Conservation (phyloP, 2,329 filamentous ascomycete species). For the Xylariaceae sp. region DNA sequence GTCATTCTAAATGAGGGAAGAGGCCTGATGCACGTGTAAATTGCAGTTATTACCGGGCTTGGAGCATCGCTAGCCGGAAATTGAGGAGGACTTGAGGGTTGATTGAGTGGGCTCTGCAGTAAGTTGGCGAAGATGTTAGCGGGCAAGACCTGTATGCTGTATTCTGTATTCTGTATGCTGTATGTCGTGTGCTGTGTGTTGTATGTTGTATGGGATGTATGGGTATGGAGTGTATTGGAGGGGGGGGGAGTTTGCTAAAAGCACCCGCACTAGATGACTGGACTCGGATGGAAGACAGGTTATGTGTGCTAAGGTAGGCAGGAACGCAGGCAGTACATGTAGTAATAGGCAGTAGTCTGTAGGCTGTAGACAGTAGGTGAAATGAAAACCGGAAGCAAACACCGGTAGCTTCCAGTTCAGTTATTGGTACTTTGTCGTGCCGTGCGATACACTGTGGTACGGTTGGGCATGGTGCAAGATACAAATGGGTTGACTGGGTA, state of each 20-base stretch:
- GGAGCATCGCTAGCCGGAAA: conserved; percentile 33
- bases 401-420: conserved; percentile 24
- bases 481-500: conserved; percentile 14
- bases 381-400: neutral
- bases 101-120: conserved; percentile 28
- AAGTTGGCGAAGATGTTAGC: conserved; percentile 30
- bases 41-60: conserved; percentile 34
- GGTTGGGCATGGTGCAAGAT: conserved; percentile 13
- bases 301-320: neutral
- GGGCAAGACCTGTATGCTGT: conserved; percentile 12
- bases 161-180: too few relatives aligned
- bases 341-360: conserved; percentile 2
- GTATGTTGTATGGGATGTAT: too few relatives aligned
- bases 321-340: conserved; percentile 15
- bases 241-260: neutral
- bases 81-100: conserved; percentile 25
- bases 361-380: neutral
- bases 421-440: conserved; percentile 29
- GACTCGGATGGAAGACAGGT: neutral
- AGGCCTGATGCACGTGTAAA: conserved; percentile 23
- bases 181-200: too few relatives aligned
- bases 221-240: neutral
- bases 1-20: conserved; percentile 23
- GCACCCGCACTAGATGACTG: neutral
- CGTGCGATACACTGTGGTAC: conserved; percentile 34